Percentiles rank a stretch among this genome's conserved stretches.
Evolutionary conservation across 352 stramenopile species (phyloP).

Genomic region (Globisporangium emineosum): DNA sequence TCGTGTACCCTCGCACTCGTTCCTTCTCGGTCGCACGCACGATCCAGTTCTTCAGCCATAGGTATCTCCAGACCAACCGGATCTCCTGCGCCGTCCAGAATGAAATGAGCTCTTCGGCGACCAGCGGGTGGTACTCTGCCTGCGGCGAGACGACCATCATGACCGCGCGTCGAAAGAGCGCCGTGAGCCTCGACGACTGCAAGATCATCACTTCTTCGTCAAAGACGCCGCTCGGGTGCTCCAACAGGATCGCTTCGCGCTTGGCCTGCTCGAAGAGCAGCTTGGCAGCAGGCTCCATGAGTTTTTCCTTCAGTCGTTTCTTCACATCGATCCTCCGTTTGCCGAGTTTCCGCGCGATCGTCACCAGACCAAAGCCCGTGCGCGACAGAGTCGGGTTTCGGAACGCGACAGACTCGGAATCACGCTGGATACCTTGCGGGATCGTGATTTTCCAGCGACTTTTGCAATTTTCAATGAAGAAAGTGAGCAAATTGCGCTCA

Average conservation of each 20-base stretch:
- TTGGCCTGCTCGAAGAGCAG: slow-evolving; percentile 58
- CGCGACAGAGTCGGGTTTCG: slow-evolving; percentile 58
- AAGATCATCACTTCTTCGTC: slow-evolving; percentile 67
- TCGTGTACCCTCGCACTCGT: slow-evolving; percentile 57
- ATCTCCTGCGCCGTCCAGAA: slow-evolving; percentile 74
- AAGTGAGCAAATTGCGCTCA: slow-evolving; percentile 55
- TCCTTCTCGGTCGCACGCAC: slow-evolving; percentile 73
- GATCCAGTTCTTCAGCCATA: slow-evolving; percentile 87
- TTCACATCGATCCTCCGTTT: slow-evolving; percentile 80
- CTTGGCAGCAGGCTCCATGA: slow-evolving; percentile 57
- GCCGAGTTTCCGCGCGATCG: slow-evolving; percentile 55
- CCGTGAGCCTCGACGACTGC: slow-evolving; percentile 51
- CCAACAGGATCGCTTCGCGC: slow-evolving; percentile 33
- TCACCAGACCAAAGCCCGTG: slow-evolving; percentile 56
- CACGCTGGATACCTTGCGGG: slow-evolving; percentile 55
- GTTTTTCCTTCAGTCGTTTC: slow-evolving; percentile 69
- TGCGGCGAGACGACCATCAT: slow-evolving; percentile 79
- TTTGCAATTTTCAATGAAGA: slow-evolving; percentile 68
- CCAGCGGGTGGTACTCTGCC: slow-evolving; percentile 72
- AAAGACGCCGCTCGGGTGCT: slow-evolving; percentile 52
- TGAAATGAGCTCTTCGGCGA: slow-evolving; percentile 82
- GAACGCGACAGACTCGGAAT: slow-evolving; percentile 56
- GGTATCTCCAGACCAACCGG: slow-evolving; percentile 74
- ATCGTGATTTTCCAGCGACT: slow-evolving; percentile 60
- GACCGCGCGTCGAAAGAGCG: slow-evolving; percentile 71